Evolutionary conservation across 306 rosid species (phyloP), one percentile per base, ranked within the genome.

Genomic region (Prunus salicina): DNA sequence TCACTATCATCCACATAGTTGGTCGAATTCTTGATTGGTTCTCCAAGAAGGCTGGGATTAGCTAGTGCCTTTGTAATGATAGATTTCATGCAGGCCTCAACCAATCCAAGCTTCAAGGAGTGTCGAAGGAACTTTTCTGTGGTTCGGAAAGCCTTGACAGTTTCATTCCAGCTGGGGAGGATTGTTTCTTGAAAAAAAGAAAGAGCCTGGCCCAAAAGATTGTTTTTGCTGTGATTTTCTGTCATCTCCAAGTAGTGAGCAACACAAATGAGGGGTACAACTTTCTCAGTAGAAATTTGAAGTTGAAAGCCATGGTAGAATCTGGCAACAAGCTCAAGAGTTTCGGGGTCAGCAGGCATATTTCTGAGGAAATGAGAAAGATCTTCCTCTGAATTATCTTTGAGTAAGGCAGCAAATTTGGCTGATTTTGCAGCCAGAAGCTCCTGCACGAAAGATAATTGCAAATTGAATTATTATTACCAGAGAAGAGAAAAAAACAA

Each of bases 101-200:
- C 80, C 2, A 89, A 25, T 53, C 89, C 93, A 6, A 82, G 56
- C 30, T 81, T 62, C 46, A 72, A 52, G 7, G 91, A 71, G 69
- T 83, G 85, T 24, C 61, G 83, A 20, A 80, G 76, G 27, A 80
- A 64, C 64, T 75, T 68, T 16, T 85, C 88, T 0, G 88, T 74
- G 69, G 83, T 43, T 64, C 49, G 81, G n/a, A 83, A 71, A 49
- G 87, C 89, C 66, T 80, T 79, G 8, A 89, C 63, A 61, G 91
- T 79, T 69, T 85, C 85, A 2, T 82, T 85, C 91, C 91, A 87
- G 55, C 67, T 77, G 12, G 85, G 88, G 46, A 89, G 89, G 50
- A 89, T 76, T 58, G 65, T 79, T 41, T 81, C 81, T 34, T 82
- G 74, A 28, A 85, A 69, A 84, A 74, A 81, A 46, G 70, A 16